Base-by-base conservation (phyloP, 345 rosid genomes). In the Citrus cavaleriei region DNA sequence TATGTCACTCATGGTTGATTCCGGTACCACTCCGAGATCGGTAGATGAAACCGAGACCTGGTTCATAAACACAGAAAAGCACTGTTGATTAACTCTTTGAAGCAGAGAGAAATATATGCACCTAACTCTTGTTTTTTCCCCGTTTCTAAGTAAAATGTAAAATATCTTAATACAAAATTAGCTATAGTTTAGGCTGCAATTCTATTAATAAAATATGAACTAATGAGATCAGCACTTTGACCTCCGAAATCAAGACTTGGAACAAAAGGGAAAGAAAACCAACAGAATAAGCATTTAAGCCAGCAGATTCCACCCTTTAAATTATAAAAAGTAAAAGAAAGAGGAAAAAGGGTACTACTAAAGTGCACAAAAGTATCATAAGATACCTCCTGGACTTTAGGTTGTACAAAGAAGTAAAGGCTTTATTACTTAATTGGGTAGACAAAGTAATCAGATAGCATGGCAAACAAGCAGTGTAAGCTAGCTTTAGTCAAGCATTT, bases 11-110 rank as follows among this genome's bases (percentile, higher is more conserved):
- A 60, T 62, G n/a, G 88, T 73, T 82, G 97, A 85, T 62, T 93
- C 96, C 16, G 97, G 97, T 69, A 91, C 99, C 72, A 90, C 83
- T 34, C 90, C 90, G 5, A 84, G 77, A 70, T 95, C 95, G 82
- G 87, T 74, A 69, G 98, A 92, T 81, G 98, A 93, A 38, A 91
- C 63, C 0, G 93, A 91, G 34, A 89, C 92, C 99, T 96, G 61
- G 60, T 72, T 21, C 55, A 2, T 49, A 46, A 49, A 37, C 79
- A 66, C 46, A 74, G 60, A 42, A 70, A 69, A 69, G 61, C 10
- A 61, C 24, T 46, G 64, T 74, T 63, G 38, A 22, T 61, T 19
- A 35, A 42, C 24, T 32, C 5, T 30, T 37, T 62, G 42, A 22
- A 51, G 72, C 21, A 79, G 54, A 27, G 2, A 78, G 27, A 59